Evolutionary conservation across 805 yeast species (phyloP), one percentile per base, ranked within the genome.

Genomic region (Candida schatavii): DNA sequence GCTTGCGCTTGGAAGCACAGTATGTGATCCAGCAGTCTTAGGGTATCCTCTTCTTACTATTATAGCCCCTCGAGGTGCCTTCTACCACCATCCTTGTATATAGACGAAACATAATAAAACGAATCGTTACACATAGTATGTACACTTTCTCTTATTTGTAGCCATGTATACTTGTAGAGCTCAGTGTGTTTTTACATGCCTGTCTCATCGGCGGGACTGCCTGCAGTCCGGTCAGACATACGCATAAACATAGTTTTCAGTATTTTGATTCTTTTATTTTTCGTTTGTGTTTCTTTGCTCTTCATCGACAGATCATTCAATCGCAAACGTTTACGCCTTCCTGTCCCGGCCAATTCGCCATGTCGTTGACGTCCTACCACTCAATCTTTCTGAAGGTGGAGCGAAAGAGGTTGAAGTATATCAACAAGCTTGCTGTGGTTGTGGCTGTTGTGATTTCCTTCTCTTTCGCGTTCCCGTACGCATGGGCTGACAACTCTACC

Each of bases 1-100:
- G 47, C 44, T 47, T 58, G 41, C 62, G 56, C 49, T 61, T 67
- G 41, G 63, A 64, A 45, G 75, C 74, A 23, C 64, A 64, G 44
- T 39, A 59, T 19, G 55, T 52, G 26, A 62, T 59, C 50, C 56
- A 60, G 43, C 25, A 45, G 33, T 23, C 27, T 7, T 23, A 23
- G 11, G 27, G n/a, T n/a, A n/a, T n/a, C n/a, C n/a, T n/a, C n/a
- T n/a, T n/a, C n/a, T n/a, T n/a, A n/a, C n/a, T n/a, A n/a, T n/a
- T n/a, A n/a, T n/a, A n/a, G n/a, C n/a, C n/a, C n/a, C n/a, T n/a
- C n/a, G n/a, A n/a, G n/a, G n/a, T n/a, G n/a, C n/a, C n/a, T n/a
- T n/a, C n/a, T n/a, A n/a, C n/a, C n/a, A n/a, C n/a, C n/a, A n/a
- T n/a, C n/a, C n/a, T n/a, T n/a, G n/a, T n/a, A n/a, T n/a, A n/a